Evolutionary conservation across 2,329 filamentous ascomycete genomes (phyloP), one percentile per base, ranked within the genome.

Genomic region (Thelonectria discophora): DNA sequence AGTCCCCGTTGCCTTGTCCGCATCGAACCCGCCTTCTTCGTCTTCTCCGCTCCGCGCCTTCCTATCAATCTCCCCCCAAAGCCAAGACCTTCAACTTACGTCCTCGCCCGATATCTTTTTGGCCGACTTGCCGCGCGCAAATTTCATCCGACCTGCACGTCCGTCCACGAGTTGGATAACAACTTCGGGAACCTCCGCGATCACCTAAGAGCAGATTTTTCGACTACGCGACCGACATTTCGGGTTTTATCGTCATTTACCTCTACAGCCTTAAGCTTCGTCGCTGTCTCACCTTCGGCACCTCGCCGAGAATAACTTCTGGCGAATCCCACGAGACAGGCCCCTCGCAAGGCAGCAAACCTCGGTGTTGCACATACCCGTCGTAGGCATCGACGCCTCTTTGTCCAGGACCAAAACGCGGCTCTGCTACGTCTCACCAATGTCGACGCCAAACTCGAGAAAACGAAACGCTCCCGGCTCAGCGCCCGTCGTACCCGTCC

Each of bases 381-480:
- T 62, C 51, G 61, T 53, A 66, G 63, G 66, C 65, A 68, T 60
- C 58, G 68, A 67, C 21, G 66, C 30, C 30, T 62, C 50, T 32
- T 58, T 60, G 60, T 45, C 40, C 57, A 60, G 67, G 67, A 43
- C 37, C 48, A n/a, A 55, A 58, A 27, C 43, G 49, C 54, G 30
- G 20, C 40, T 55, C 17, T 27, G 24, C 32, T 39, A 52, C 43
- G 8, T 34, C 43, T 53, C 42, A 43, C 59, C 64, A 63, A 84
- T 85, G 82, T 81, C 84, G 59, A 72, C 78, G 32, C 77, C 80
- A 47, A 86, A 85, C 65, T 75, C 84, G 18, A 79, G 91, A 77
- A 95, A 95, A 81, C 85, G 92, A 75, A 82, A 90, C 68, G 91
- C 91, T 48, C 89, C 91, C 58, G 91, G 90, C 74, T 81, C 88